Conservation (phyloP, 768 basidiomycete species). For the Fistulinella prunicolor region DNA sequence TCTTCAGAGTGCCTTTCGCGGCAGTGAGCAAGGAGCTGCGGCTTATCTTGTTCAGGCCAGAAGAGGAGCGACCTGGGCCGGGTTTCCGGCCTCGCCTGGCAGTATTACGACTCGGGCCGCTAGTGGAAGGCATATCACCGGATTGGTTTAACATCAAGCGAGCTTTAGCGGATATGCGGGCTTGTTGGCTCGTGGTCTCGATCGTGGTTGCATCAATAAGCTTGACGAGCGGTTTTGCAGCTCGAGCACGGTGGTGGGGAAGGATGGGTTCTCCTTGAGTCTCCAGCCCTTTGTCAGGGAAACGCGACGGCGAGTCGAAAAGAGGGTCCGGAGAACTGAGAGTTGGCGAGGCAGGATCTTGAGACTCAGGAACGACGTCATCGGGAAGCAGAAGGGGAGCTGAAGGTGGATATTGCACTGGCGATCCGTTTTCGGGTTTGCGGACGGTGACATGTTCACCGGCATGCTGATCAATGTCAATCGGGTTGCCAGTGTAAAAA, state of each 20-base stretch:
- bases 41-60: slow-evolving; percentile 38
- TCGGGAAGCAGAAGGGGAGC: background rate
- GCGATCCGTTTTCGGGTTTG: slow-evolving; percentile 1
- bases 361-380: background rate
- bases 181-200: slow-evolving; percentile 27
- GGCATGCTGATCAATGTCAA: slow-evolving; percentile 29
- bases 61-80: slow-evolving; percentile 52
- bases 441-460: slow-evolving; percentile 13
- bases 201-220: slow-evolving; percentile 39
- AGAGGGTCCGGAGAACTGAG: slow-evolving; percentile 23
- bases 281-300: slow-evolving; percentile 9
- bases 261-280: slow-evolving; percentile 5
- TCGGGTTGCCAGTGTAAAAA: slow-evolving; percentile 28
- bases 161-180: slow-evolving; percentile 50
- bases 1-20: slow-evolving; percentile 50
- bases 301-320: slow-evolving; percentile 25
- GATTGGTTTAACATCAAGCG: slow-evolving; percentile 34
- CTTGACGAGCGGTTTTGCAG: slow-evolving; percentile 53
- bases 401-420: background rate
- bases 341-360: slow-evolving; percentile 12
- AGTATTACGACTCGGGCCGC: slow-evolving; percentile 6
- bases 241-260: slow-evolving; percentile 45
- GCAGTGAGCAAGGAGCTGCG: slow-evolving; percentile 54
- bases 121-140: slow-evolving; percentile 6
- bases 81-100: slow-evolving; percentile 32